Percentiles rank a stretch among this genome's conserved stretches.
Conservation (phyloP, 176 grass and related monocot species). For the Dactylis glomerata region DNA sequence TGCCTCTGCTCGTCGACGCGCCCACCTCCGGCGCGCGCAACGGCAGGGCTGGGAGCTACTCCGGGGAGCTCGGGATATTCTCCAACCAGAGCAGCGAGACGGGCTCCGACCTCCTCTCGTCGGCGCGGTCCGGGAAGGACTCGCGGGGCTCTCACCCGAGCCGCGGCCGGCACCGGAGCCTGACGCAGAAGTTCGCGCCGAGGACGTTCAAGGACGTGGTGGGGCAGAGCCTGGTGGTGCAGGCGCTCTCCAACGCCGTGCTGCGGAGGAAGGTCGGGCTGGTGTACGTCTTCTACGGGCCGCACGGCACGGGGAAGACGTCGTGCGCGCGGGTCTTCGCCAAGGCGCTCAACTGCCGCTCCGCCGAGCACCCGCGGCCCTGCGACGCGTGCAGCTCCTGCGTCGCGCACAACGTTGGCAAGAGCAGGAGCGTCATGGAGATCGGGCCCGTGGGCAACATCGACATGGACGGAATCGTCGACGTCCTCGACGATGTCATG, state of each 20-base stretch:
- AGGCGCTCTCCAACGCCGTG: slow-evolving; percentile 80
- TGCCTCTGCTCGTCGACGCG: slow-evolving; percentile 59
- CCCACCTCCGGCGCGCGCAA: slow-evolving; percentile 23
- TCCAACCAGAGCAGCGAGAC: slow-evolving; percentile 61
- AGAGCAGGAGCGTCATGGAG: slow-evolving; percentile 69
- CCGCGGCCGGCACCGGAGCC: slow-evolving; percentile 59
- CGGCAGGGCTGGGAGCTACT: slow-evolving; percentile 46
- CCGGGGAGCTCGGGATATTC: slow-evolving; percentile 78
- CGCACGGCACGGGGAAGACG: slow-evolving; percentile 85
- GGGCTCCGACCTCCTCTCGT: slow-evolving; percentile 66
- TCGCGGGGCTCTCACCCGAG: slow-evolving; percentile 25
- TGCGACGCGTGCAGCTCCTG: slow-evolving; percentile 70
- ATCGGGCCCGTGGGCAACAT: slow-evolving; percentile 78
- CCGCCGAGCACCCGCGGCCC: slow-evolving; percentile 51
- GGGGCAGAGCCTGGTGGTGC: slow-evolving; percentile 80
- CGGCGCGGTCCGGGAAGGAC: slow-evolving; percentile 35
- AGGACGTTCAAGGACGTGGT: slow-evolving; percentile 81
- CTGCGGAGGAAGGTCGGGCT: slow-evolving; percentile 62
- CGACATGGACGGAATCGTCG: slow-evolving; percentile 57
- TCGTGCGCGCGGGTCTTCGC: slow-evolving; percentile 77
- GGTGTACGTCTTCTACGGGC: slow-evolving; percentile 81
- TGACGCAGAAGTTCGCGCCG: slow-evolving; percentile 81
- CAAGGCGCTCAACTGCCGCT: slow-evolving; percentile 83
- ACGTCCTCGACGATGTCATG: slow-evolving; percentile 61
- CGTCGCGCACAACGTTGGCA: slow-evolving; percentile 71